These are phyloP conservation scores for Sordariomycetes sp. DNA, from an alignment of 2,329 filamentous ascomycete species.

Conservation along the genomic window DNA sequence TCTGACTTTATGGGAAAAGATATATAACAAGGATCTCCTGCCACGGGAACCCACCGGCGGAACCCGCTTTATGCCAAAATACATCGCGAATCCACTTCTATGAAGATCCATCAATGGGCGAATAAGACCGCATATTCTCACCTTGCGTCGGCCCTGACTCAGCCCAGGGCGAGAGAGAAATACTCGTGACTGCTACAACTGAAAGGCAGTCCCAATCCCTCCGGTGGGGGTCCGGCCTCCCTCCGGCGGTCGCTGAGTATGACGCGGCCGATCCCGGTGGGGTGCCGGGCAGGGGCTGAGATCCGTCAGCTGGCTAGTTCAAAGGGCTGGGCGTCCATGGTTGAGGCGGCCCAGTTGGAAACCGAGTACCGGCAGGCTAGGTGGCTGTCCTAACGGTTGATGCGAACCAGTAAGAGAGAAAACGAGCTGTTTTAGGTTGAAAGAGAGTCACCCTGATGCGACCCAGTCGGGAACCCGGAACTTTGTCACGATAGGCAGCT, in stretches of 20 bases:
- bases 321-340: too few relatives aligned
- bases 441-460: not conserved
- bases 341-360: too few relatives aligned
- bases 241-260: too few relatives aligned
- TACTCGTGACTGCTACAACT: too few relatives aligned
- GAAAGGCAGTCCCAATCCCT: not conserved
- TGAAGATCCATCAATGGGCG: too few relatives aligned
- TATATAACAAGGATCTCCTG: not conserved
- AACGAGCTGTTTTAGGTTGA: not conserved
- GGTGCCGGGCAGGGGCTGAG: not conserved
- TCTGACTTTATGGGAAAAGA: not conserved
- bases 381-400: not conserved
- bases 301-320: not conserved
- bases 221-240: not conserved
- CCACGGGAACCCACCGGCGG: not conserved
- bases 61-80: not conserved
- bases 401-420: not conserved
- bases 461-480: not conserved
- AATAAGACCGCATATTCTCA: too few relatives aligned
- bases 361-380: too few relatives aligned
- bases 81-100: not conserved
- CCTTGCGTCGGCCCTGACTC: too few relatives aligned
- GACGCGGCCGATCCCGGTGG: too few relatives aligned
- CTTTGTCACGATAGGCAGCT: too few relatives aligned
- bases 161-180: too few relatives aligned